phyloP scores from a whole-genome alignment of 768 basidiomycete genomes.

The Butyriboletus loyo region DNA sequence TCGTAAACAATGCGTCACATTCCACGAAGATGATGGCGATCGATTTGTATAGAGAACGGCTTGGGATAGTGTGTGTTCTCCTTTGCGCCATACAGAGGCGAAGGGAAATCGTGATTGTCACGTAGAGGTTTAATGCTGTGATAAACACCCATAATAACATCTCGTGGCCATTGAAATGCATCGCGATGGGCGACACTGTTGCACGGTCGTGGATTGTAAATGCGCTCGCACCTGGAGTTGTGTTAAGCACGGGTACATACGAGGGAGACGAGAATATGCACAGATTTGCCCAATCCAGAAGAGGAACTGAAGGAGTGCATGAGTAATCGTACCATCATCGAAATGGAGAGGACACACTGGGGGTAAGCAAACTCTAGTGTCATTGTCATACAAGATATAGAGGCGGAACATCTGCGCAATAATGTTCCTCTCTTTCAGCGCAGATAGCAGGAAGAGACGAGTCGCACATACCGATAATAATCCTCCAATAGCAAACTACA shows the following conservation, averaged over 20 bases:
- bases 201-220: neutral
- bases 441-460: neutral
- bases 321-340: neutral
- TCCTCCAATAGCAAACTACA: slow-evolving; percentile 13
- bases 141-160: slow-evolving; percentile 14
- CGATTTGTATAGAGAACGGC: slow-evolving; percentile 10
- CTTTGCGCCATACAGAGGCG: slow-evolving; percentile 14
- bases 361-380: slow-evolving; percentile 11
- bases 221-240: slow-evolving; percentile 7
- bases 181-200: neutral
- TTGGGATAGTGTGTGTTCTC: neutral
- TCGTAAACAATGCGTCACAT: slow-evolving; percentile 14
- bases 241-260: neutral
- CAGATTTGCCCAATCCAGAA: slow-evolving; percentile 20
- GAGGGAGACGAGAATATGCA: slow-evolving; percentile 1
- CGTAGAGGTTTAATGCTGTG: slow-evolving; percentile 11
- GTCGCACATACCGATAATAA: slow-evolving; percentile 17
- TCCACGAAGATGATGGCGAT: slow-evolving; percentile 18
- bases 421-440: neutral
- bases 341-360: slow-evolving; percentile 8
- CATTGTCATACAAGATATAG: slow-evolving; percentile 16
- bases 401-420: slow-evolving; percentile 22
- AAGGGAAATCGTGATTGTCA: slow-evolving; percentile 14
- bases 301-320: slow-evolving; percentile 5
- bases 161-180: neutral